These are phyloP conservation scores for Xylaria venustula DNA, from an alignment of 495 filamentous ascomycete species.

Conservation along the genomic window DNA sequence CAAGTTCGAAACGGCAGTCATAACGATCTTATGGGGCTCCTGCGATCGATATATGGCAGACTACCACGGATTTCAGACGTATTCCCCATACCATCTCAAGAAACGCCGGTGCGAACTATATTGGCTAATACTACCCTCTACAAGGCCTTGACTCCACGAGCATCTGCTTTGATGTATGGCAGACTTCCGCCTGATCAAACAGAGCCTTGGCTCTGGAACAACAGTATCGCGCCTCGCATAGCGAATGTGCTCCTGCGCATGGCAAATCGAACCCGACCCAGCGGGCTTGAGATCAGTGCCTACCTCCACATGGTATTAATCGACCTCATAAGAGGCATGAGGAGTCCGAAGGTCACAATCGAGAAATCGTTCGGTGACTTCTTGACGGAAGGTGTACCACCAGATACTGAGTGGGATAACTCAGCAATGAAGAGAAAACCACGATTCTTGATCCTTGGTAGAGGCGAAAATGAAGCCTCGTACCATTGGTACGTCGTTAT, in stretches of 20 bases:
- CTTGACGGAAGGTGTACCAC: neutral
- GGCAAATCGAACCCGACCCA: neutral
- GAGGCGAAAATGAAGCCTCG: neutral
- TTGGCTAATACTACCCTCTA: neutral
- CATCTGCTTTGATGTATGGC: neutral
- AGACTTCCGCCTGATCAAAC: neutral
- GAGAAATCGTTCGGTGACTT: slow-evolving; percentile 1
- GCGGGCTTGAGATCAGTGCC: neutral
- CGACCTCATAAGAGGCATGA: neutral
- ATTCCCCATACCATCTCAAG: neutral
- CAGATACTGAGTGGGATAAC: neutral
- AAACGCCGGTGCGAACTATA: neutral
- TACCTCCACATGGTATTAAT: slow-evolving; percentile 1
- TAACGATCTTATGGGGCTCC: neutral
- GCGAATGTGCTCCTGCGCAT: neutral
- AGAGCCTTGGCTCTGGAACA: neutral
- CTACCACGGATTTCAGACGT: neutral
- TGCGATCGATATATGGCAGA: neutral
- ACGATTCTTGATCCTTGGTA: slow-evolving; percentile 5
- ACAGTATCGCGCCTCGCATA: neutral
- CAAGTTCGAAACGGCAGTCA: neutral
- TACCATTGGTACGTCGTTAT: slow-evolving; percentile 4
- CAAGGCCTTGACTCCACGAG: neutral
- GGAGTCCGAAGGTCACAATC: neutral
- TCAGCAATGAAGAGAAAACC: neutral